phyloP scores from a whole-genome alignment of 352 stramenopile genomes.

The Phytophthora idaei region DNA sequence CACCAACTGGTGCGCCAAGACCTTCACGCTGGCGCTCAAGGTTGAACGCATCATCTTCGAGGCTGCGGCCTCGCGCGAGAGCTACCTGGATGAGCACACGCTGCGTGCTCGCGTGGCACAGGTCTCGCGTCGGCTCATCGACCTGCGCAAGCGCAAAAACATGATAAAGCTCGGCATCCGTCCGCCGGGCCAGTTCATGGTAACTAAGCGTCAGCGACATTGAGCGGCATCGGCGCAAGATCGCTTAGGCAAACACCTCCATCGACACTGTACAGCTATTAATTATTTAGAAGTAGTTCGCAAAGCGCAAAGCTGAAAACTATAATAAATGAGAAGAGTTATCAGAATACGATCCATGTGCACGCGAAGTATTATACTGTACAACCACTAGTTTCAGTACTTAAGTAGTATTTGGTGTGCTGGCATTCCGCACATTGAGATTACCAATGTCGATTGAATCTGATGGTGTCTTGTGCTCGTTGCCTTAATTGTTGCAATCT shows the following conservation, averaged over 20 bases:
- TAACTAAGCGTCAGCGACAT: slow-evolving; percentile 8
- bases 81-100: slow-evolving; percentile 66
- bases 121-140: slow-evolving; percentile 58
- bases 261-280: slow-evolving; percentile 19
- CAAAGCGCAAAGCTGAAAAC: neutral
- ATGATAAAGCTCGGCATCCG: slow-evolving; percentile 32
- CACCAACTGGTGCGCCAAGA: slow-evolving; percentile 68
- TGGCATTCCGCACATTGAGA: no score
- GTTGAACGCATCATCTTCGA: slow-evolving; percentile 73
- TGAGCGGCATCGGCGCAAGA: neutral
- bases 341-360: no score
- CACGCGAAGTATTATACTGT: no score
- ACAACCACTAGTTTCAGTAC: no score
- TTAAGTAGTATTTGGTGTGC: no score
- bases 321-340: slow-evolving; percentile 2
- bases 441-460: no score
- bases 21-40: slow-evolving; percentile 70
- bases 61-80: slow-evolving; percentile 54
- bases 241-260: neutral
- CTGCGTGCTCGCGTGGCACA: slow-evolving; percentile 59
- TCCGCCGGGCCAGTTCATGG: slow-evolving; percentile 6
- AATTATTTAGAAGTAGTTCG: neutral
- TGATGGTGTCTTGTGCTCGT: no score
- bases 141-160: slow-evolving; percentile 68
- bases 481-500: no score